Evolutionary conservation across 1,284 basidiomycete genomes (phyloP).

Genomic region (Marasmius sp.): DNA sequence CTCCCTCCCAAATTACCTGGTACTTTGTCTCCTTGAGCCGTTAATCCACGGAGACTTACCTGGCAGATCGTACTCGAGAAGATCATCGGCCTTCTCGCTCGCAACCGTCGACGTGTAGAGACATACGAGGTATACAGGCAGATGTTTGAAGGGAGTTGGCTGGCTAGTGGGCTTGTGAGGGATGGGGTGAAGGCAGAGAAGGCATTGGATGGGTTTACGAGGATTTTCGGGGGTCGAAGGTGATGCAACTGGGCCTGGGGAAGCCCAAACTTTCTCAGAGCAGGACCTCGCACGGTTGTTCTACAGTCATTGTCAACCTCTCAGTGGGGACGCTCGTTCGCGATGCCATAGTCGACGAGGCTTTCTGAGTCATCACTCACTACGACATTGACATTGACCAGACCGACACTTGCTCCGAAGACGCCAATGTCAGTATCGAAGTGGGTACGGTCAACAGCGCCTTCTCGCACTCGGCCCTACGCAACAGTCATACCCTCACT

Average conservation of each 20-base stretch:
- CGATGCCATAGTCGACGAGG: slow-evolving; percentile 31
- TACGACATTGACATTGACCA: slow-evolving; percentile 19
- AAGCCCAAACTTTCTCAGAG: no score
- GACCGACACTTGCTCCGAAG: slow-evolving; percentile 1
- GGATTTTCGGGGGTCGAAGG: slow-evolving; percentile 27
- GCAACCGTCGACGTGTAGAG: slow-evolving; percentile 29
- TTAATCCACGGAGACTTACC: neutral
- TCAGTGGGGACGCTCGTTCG: slow-evolving; percentile 33
- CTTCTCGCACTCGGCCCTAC: slow-evolving; percentile 26
- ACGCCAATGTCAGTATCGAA: neutral
- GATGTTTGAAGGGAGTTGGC: slow-evolving; percentile 40
- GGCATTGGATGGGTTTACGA: slow-evolving; percentile 22
- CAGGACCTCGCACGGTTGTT: no score
- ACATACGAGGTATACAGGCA: slow-evolving; percentile 40
- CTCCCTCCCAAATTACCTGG: neutral
- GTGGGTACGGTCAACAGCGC: neutral
- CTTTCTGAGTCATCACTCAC: slow-evolving; percentile 28
- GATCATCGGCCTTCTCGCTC: slow-evolving; percentile 35
- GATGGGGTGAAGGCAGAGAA: slow-evolving; percentile 15
- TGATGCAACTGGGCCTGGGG: no score
- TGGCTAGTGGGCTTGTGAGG: slow-evolving; percentile 27
- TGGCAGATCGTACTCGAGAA: slow-evolving; percentile 28
- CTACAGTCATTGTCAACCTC: no score
- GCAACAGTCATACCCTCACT: slow-evolving; percentile 39
- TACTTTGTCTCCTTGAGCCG: neutral